These are phyloP conservation scores for Lasiosphaeria hispida DNA, from an alignment of 495 filamentous ascomycete species.

Conservation along the genomic window DNA sequence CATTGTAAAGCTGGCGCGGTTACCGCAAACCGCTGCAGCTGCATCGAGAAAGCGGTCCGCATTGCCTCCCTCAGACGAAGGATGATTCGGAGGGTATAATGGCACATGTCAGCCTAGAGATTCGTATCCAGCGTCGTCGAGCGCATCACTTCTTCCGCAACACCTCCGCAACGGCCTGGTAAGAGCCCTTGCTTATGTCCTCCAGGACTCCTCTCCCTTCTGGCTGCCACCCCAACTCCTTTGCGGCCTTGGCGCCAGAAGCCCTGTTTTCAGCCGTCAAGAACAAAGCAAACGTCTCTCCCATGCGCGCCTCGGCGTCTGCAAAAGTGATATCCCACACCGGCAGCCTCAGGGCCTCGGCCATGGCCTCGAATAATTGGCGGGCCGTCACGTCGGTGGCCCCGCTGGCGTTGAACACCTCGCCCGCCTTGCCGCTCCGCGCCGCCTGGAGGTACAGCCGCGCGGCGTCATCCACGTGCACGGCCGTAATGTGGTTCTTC, in stretches of 20 bases:
- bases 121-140: too few species aligned
- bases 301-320: slow-evolving; percentile 22
- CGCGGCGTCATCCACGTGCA: slow-evolving; percentile 46
- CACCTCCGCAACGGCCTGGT: background rate
- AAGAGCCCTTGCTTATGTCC: slow-evolving; percentile 23
- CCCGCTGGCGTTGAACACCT: slow-evolving; percentile 31
- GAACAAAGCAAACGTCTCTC: slow-evolving; percentile 31
- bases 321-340: slow-evolving; percentile 21
- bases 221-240: slow-evolving; percentile 37
- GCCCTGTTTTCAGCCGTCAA: slow-evolving; percentile 27
- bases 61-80: too few species aligned
- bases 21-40: too few species aligned
- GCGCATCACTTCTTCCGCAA: background rate
- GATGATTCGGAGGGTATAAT: too few species aligned
- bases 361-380: slow-evolving; percentile 25
- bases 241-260: slow-evolving; percentile 33
- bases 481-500: slow-evolving; percentile 21
- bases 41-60: too few species aligned
- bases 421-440: slow-evolving; percentile 20
- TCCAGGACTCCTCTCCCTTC: slow-evolving; percentile 25
- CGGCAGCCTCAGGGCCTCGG: slow-evolving; percentile 25
- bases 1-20: too few species aligned
- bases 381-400: slow-evolving; percentile 27
- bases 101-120: too few species aligned
- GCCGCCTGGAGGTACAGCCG: slow-evolving; percentile 38